Evolutionary conservation across 2,329 filamentous ascomycete species (phyloP), one percentile per base, ranked within the genome.

Genomic region (Colletotrichum gloeosporioides): DNA sequence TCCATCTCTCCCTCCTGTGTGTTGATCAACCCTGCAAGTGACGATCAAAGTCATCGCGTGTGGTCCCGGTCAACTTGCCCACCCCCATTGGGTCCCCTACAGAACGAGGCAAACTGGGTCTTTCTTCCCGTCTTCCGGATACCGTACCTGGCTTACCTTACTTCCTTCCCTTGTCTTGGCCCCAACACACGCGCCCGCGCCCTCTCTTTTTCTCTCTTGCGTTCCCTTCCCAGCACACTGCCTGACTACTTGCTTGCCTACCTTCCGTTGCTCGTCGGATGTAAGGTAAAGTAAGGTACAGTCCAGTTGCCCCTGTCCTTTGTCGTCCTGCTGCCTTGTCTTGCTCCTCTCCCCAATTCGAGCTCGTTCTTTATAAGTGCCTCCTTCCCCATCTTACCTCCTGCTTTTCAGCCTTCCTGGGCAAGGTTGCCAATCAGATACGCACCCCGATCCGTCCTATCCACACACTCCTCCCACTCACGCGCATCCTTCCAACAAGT

Each of bases 401-500:
- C 59, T 73, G 32, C 32, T 36, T 32, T 73, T 73, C 64, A 76
- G 73, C 73, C 73, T 65, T 76, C 70, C 59, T 73, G 34, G 64
- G 66, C 64, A 65, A 73, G 70, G 44, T 73, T 65, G 70, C 73
- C 70, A 73, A 73, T 73, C 70, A 73, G 44, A 76, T 44, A 69
- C 70, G 25, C 34, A 69, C 8, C 57, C 59, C n/a, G 64, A 65
- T 73, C 70, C 59, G 59, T 53, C 27, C 31, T 76, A 76, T 61
- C 73, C 73, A 76, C 73, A 69, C 57, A 64, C 73, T 76, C 73
- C 73, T 76, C 70, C 49, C 64, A 63, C 39, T 73, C 70, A 64
- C 68, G 49, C 73, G 59, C 36, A 73, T 63, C 64, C 57, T 27
- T 62, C 34, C 59, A 32, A 57, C 53, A 27, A 61, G 34, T 73